A percentile compares a stretch with the other conserved stretches of the same genome.
Evolutionary conservation across 805 yeast species (phyloP).

Genomic region (Lachancea mirantina): DNA sequence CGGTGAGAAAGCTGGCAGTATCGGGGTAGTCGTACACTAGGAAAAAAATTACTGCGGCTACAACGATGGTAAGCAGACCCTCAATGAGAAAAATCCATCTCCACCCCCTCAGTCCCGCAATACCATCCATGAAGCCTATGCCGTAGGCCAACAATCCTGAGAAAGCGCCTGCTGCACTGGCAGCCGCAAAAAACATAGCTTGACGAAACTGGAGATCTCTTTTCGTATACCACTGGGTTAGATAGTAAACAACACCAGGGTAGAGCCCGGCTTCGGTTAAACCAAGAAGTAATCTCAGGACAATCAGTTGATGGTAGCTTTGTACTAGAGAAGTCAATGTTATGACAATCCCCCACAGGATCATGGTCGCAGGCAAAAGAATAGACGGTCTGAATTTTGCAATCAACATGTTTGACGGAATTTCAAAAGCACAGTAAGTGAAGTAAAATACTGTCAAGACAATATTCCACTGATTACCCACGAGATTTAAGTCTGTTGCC

Average conservation of each 20-base stretch:
- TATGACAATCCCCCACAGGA: constrained; percentile 5
- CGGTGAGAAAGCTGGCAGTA: constrained; percentile 5
- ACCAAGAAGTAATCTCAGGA: constrained; percentile 4
- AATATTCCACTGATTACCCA: constrained; percentile 5
- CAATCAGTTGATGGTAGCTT: constrained; percentile 5
- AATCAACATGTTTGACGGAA: constrained; percentile 4
- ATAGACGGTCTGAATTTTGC: constrained; percentile 4
- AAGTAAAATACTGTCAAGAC: constrained; percentile 7
- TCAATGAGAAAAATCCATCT: constrained; percentile 8
- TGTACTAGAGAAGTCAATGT: constrained; percentile 6
- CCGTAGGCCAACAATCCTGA: constrained; percentile 7
- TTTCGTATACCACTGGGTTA: constrained; percentile 4
- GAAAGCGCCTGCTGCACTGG: constrained; percentile 7
- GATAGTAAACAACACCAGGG: constrained; percentile 4
- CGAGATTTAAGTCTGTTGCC: constrained; percentile 5
- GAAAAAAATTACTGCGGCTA: constrained; percentile 4
- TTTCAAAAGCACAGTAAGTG: constrained; percentile 5
- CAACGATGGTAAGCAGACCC: constrained; percentile 5
- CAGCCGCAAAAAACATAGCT: constrained; percentile 4
- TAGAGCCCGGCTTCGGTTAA: constrained; percentile 6
- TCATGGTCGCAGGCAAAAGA: constrained; percentile 7
- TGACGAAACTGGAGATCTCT: constrained; percentile 4
- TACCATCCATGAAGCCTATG: constrained; percentile 2
- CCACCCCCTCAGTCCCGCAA: constrained; percentile 4
- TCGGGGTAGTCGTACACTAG: constrained; percentile 7